phyloP scores from a whole-genome alignment of 495 filamentous ascomycete genomes.

The Penicillium flavigenum region DNA sequence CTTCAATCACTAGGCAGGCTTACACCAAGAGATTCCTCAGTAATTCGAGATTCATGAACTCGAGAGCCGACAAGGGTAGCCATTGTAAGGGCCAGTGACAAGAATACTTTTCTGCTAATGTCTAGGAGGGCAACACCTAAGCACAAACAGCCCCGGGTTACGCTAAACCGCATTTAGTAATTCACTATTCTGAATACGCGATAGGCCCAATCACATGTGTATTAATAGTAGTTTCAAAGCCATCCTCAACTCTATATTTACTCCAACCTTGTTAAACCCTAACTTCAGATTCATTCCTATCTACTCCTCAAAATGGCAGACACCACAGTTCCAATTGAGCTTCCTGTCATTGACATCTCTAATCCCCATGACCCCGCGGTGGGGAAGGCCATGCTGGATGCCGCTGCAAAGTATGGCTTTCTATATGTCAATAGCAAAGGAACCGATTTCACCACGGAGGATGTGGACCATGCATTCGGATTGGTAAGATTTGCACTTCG shows the following conservation, averaged over 20 bases:
- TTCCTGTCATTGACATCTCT: slow-evolving; percentile 81
- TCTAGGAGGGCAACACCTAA: too few relatives aligned
- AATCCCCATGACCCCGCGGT: slow-evolving; percentile 52
- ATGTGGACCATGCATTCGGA: slow-evolving; percentile 72
- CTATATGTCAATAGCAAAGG: slow-evolving; percentile 77
- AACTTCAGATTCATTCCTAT: not conserved
- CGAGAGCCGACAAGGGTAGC: too few relatives aligned
- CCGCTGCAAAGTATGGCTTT: slow-evolving; percentile 80
- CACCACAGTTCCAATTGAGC: slow-evolving; percentile 47
- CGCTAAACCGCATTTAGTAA: too few relatives aligned
- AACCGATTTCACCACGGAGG: slow-evolving; percentile 60
- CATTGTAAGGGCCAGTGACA: too few relatives aligned
- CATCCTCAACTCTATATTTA: slow-evolving; percentile 11
- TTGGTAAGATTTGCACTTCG: slow-evolving; percentile 51
- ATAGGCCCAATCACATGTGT: too few relatives aligned
- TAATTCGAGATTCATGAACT: too few relatives aligned
- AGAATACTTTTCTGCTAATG: too few relatives aligned
- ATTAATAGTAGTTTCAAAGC: not conserved
- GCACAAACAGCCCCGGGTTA: too few relatives aligned
- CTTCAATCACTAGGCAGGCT: too few relatives aligned
- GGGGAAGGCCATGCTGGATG: slow-evolving; percentile 72
- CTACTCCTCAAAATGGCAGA: slow-evolving; percentile 41
- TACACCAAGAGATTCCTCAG: too few relatives aligned
- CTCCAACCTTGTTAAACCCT: not conserved
- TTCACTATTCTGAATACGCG: too few relatives aligned